phyloP scores from a whole-genome alignment of 2,329 filamentous ascomycete species.

The Juglanconis oblonga region DNA sequence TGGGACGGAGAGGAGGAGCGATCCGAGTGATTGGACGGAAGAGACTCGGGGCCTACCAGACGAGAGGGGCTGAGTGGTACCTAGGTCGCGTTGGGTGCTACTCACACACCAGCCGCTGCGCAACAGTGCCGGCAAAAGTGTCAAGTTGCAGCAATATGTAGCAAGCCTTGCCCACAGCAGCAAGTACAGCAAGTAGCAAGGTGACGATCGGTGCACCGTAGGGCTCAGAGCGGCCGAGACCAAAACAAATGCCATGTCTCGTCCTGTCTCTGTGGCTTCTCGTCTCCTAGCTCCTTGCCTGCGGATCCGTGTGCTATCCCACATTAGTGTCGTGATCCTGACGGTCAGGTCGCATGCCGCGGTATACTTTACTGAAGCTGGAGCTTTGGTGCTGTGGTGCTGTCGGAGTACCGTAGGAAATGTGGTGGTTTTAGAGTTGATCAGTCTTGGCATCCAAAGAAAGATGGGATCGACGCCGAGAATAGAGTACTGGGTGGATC shows the following conservation, averaged over 20 bases:
- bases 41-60: neutral
- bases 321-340: neutral
- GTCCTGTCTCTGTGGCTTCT: neutral
- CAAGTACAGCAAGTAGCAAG: conserved; percentile 1
- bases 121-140: conserved; percentile 15
- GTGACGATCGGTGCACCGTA: neutral
- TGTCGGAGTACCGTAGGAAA: neutral
- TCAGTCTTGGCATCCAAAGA: conserved; percentile 11
- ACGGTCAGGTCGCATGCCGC: neutral
- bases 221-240: neutral
- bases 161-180: conserved; percentile 7
- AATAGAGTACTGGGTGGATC: conserved; percentile 3
- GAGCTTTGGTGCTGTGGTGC: neutral
- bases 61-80: conserved; percentile 7
- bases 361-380: neutral
- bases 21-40: neutral
- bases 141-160: conserved; percentile 1
- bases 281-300: neutral
- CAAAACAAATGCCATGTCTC: neutral
- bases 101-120: conserved; percentile 6
- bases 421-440: conserved; percentile 12
- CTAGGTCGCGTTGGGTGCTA: neutral
- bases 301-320: neutral
- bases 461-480: conserved; percentile 16
- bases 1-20: neutral